Conservation (phyloP, 1,139 yeast genomes). For the Petasospora rhodanensis region DNA sequence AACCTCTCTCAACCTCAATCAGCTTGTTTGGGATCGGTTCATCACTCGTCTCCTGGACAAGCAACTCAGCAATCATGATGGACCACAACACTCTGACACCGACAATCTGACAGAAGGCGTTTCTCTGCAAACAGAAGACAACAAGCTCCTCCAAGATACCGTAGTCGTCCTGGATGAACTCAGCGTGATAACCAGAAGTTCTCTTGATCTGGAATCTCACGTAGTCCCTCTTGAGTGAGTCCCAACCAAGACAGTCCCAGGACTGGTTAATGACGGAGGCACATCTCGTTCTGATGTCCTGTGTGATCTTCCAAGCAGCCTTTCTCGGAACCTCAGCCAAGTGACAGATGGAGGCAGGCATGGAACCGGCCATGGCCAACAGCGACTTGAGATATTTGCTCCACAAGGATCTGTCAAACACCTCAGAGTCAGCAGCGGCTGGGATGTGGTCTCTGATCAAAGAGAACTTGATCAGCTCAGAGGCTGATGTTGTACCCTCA, state of each 20-base stretch:
- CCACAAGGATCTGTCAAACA: conserved; percentile 57
- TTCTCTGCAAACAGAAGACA: conserved; percentile 66
- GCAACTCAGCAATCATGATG: conserved; percentile 60
- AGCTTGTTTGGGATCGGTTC: conserved; percentile 53
- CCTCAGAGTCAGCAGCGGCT: conserved; percentile 41
- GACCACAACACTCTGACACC: conserved; percentile 73
- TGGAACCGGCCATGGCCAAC: conserved; percentile 43
- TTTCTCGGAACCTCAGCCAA: conserved; percentile 68
- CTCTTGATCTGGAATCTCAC: conserved; percentile 56
- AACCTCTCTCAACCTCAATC: conserved; percentile 59
- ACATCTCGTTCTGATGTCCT: conserved; percentile 58
- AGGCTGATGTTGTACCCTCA: conserved; percentile 53
- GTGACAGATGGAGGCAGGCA: conserved; percentile 60
- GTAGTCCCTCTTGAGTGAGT: conserved; percentile 54
- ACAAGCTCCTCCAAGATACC: conserved; percentile 62
- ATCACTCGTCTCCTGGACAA: conserved; percentile 55
- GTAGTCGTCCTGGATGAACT: conserved; percentile 54
- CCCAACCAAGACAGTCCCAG: conserved; percentile 77
- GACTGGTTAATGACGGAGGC: conserved; percentile 52
- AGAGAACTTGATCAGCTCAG: conserved; percentile 55
- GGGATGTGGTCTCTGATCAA: conserved; percentile 55
- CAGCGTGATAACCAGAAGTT: conserved; percentile 72
- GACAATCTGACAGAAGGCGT: conserved; percentile 55
- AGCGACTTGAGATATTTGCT: conserved; percentile 58
- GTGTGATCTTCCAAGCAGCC: conserved; percentile 63